Evolutionary conservation across 768 basidiomycete species (phyloP), one percentile per base, ranked within the genome.

Genomic region (Holtermanniella nyarrowii): DNA sequence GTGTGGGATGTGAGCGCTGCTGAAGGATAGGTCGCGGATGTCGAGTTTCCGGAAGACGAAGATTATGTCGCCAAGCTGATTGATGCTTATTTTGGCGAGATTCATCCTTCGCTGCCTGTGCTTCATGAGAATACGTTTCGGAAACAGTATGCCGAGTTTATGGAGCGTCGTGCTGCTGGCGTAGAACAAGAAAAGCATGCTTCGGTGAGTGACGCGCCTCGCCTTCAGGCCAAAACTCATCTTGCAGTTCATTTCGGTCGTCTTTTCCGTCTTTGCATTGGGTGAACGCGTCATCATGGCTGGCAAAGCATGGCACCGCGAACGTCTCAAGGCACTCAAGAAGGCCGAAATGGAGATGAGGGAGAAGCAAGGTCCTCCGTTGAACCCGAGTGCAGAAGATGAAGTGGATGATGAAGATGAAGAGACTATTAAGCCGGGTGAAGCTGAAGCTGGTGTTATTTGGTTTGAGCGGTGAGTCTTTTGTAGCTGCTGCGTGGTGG

Each of bases 341-440:
- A 7, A 37, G 31, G 31, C 31, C 31, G 31, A 37, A 16, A 7
- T 7, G 10, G 31, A 37, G 31, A n/a, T n/a, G n/a, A 7, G 31
- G 10, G 31, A 16, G 31, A 16, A 7, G 16, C 31, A 83, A 46
- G 88, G 88, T 66, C 74, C 79, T 21, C 82, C 86, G 44, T 70
- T 87, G 45, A 37, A 26, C 16, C 64, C 75, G 40, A 75, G 74
- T 37, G 85, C 85, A 57, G 84, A 85, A 54, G 86, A 84, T 44
- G 87, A 87, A 21, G 84, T 88, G 79, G 88, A 85, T 23, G 86
- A 88, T 85, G 76, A 82, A 70, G 88, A 88, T 69, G 87, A 89
- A 74, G 82, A 85, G 85, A 87, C 71, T 27, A 80, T 65, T 16
- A 31, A 44, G 18, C 62, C 64, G 5, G 60, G 62, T 40, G 64